phyloP scores from a whole-genome alignment of 371 early-diverging fungal species.

The Saksenaea vasiformis region DNA sequence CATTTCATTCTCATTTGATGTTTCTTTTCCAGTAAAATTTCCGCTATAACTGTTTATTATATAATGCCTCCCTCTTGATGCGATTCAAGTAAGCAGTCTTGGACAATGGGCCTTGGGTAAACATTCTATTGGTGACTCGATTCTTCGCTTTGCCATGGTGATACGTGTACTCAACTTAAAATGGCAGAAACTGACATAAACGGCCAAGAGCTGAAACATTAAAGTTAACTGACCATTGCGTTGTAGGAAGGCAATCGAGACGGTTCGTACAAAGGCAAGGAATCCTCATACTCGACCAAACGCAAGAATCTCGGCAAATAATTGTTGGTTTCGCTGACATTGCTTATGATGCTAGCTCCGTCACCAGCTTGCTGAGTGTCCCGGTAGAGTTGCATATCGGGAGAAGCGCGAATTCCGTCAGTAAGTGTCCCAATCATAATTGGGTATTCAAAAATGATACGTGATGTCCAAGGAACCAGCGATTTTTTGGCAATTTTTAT shows the following conservation, averaged over 20 bases:
- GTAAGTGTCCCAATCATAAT: conserved; percentile 41
- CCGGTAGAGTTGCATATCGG: conserved; percentile 18
- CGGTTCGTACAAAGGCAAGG: conserved; percentile 34
- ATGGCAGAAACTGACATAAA: conserved; percentile 1
- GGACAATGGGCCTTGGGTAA: too few relatives aligned
- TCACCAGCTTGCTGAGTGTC: conserved; percentile 7
- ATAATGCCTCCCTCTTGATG: too few relatives aligned
- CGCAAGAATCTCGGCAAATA: conserved; percentile 26
- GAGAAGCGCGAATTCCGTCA: conserved; percentile 31
- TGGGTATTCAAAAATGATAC: conserved; percentile 20
- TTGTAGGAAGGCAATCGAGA: conserved; percentile 14
- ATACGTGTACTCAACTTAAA: not conserved
- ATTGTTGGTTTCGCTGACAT: not conserved
- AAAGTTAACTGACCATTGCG: not conserved
- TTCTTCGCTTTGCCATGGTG: too few relatives aligned
- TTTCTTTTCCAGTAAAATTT: too few relatives aligned
- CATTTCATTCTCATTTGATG: too few relatives aligned
- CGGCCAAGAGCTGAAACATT: not conserved
- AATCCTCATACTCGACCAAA: conserved; percentile 33
- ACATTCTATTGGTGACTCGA: too few relatives aligned
- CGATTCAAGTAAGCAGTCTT: too few relatives aligned
- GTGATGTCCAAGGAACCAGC: conserved; percentile 13
- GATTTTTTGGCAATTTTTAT: conserved; percentile 26
- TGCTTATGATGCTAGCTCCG: not conserved
- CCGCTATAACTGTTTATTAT: too few relatives aligned